Evolutionary conservation across 2,329 filamentous ascomycete species (phyloP).

Genomic region (Hymenoscyphus scutula): DNA sequence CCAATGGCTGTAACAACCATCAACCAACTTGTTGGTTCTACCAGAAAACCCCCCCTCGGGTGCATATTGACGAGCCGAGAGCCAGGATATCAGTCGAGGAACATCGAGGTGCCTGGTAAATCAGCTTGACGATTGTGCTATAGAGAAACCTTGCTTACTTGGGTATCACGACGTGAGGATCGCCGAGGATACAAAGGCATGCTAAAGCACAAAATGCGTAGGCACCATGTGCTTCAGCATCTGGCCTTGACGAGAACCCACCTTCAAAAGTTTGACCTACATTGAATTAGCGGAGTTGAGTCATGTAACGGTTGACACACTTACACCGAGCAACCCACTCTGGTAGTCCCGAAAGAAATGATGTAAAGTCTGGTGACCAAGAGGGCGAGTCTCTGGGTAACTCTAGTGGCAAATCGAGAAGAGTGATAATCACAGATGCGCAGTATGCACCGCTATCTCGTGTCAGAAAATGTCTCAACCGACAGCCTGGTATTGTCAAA

Average conservation of each 20-base stretch:
- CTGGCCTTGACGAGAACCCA: conserved; percentile 82
- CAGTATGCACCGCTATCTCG: conserved; percentile 79
- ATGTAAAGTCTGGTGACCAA: conserved; percentile 57
- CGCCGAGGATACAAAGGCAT: conserved; percentile 80
- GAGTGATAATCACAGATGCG: conserved; percentile 76
- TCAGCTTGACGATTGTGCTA: conserved; percentile 22
- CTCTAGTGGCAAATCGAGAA: conserved; percentile 79
- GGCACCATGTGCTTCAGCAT: conserved; percentile 89
- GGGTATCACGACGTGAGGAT: conserved; percentile 70
- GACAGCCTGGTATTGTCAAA: conserved; percentile 18
- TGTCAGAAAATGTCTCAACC: conserved; percentile 17
- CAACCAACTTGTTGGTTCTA: conserved; percentile 94
- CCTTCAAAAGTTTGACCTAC: conserved; percentile 91
- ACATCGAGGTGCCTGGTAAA: conserved; percentile 69
- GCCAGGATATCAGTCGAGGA: conserved; percentile 75
- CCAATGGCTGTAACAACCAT: conserved; percentile 99
- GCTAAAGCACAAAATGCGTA: conserved; percentile 95
- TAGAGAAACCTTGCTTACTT: conserved; percentile 51
- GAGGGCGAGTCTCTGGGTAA: conserved; percentile 72
- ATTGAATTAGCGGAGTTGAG: conserved; percentile 6
- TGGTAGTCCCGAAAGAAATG: conserved; percentile 69
- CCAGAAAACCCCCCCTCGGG: conserved; percentile 93
- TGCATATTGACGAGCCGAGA: conserved; percentile 82
- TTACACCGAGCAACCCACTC: conserved; percentile 80
- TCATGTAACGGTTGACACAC: conserved; percentile 36